A percentile compares a stretch with the other conserved stretches of the same genome.
These are phyloP conservation scores for Pythium coloratum DNA, from an alignment of 352 stramenopile species.

Conservation along the genomic window DNA sequence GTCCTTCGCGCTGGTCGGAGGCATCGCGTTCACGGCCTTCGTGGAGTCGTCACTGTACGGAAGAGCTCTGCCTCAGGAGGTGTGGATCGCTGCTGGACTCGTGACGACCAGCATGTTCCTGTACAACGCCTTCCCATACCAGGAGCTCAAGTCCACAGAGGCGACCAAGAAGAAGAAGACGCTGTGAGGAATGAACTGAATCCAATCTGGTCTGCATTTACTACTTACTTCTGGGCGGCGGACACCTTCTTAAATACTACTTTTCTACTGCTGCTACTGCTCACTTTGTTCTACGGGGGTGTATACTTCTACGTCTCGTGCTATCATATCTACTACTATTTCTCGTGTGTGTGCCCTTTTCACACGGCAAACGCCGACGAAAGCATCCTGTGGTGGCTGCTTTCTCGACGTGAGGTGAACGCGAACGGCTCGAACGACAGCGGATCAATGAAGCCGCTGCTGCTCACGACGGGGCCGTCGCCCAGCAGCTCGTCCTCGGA, in stretches of 20 bases:
- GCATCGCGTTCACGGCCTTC: conserved; percentile 86
- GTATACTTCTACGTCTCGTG: conserved; percentile 13
- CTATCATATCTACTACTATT: conserved; percentile 3
- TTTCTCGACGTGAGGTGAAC: conserved; percentile 4
- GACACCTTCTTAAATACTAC: conserved; percentile 28
- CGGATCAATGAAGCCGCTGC: conserved; percentile 15
- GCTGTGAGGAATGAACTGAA: not conserved
- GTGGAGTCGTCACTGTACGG: conserved; percentile 76
- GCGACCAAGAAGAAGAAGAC: conserved; percentile 37
- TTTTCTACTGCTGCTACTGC: conserved; percentile 2
- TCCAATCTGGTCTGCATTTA: conserved; percentile 1
- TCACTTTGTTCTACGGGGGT: conserved; percentile 15
- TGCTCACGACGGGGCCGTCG: not conserved
- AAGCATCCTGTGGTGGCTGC: conserved; percentile 13
- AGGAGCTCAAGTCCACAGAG: conserved; percentile 22
- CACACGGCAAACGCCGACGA: conserved; percentile 24
- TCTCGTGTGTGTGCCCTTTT: not conserved
- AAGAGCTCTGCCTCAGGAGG: conserved; percentile 51
- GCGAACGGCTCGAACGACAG: conserved; percentile 27
- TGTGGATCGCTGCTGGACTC: conserved; percentile 70
- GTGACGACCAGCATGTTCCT: conserved; percentile 68
- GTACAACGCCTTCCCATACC: conserved; percentile 77
- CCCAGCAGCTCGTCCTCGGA: conserved; percentile 11
- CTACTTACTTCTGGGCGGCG: conserved; percentile 12
- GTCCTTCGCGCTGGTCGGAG: conserved; percentile 86